Evolutionary conservation across 1,139 yeast genomes (phyloP).

Genomic region (Scheffersomyces insectosa): DNA sequence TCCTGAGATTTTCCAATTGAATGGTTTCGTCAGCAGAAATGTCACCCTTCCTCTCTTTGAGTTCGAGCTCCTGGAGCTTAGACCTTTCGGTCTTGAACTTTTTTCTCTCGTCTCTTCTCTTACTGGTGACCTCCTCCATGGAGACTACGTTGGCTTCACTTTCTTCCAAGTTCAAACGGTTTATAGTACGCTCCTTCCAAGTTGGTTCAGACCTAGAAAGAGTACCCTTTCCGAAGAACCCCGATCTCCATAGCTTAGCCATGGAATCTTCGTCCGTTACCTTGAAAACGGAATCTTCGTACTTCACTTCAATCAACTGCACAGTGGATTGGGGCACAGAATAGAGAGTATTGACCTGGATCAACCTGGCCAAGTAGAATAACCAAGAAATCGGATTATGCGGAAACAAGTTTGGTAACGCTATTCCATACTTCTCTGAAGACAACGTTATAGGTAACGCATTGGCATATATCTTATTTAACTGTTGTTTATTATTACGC

Average conservation of each 20-base stretch:
- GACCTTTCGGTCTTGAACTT: constrained; percentile 63
- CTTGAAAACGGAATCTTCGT: constrained; percentile 40
- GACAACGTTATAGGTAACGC: constrained; percentile 54
- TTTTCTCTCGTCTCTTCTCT: constrained; percentile 71
- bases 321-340: constrained; percentile 27
- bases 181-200: constrained; percentile 66
- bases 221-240: constrained; percentile 93
- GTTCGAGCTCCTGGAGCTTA: constrained; percentile 37
- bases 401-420: constrained; percentile 48
- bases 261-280: constrained; percentile 50
- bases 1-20: constrained; percentile 29
- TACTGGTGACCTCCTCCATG: constrained; percentile 71
- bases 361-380: constrained; percentile 38
- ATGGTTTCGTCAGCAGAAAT: constrained; percentile 24
- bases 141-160: constrained; percentile 34
- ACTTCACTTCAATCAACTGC: constrained; percentile 24
- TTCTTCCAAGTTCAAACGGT: constrained; percentile 43
- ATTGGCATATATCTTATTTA: constrained; percentile 37
- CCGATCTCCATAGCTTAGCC: constrained; percentile 73
- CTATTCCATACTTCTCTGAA: constrained; percentile 30
- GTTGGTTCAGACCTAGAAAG: constrained; percentile 91
- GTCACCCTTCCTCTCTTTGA: constrained; percentile 24
- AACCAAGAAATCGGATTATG: constrained; percentile 67
- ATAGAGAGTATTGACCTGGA: constrained; percentile 20
- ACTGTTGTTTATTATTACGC: constrained; percentile 20